Percentiles rank a stretch among this genome's conserved stretches.
Evolutionary conservation across 169 alveolate species (phyloP).

Genomic region (Ichthyophthirius multifiliis): DNA sequence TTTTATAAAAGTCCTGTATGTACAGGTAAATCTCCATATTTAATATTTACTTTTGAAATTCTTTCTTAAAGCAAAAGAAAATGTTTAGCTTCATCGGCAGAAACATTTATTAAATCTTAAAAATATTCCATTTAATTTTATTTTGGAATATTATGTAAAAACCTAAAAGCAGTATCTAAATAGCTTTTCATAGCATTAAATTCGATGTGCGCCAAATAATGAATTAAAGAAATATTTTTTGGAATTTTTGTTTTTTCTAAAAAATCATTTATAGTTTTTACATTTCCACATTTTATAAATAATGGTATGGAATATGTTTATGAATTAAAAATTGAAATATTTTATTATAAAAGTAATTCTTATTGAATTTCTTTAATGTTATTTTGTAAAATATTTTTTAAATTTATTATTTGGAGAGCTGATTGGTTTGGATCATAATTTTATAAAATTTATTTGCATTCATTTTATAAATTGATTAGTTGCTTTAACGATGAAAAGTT

Average conservation of each 20-base stretch:
- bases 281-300: neutral
- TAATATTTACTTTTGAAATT: neutral
- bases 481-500: no score
- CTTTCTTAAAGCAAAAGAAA: conserved; percentile 2
- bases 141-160: neutral
- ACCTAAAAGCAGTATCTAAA: conserved; percentile 32
- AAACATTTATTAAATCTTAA: conserved; percentile 2
- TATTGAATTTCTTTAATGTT: no score
- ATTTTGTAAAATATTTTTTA: no score
- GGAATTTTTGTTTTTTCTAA: neutral
- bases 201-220: conserved; percentile 36
- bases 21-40: conserved; percentile 20
- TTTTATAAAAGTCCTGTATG: conserved; percentile 10
- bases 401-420: no score
- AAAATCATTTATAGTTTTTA: neutral
- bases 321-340: no score
- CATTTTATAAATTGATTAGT: no score
- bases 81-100: conserved; percentile 29
- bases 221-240: neutral
- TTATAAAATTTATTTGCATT: no score
- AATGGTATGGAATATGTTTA: neutral
- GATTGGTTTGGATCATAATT: no score
- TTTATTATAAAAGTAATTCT: no score
- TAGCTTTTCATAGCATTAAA: conserved; percentile 40
- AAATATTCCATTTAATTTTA: neutral